Evolutionary conservation across 306 rosid genomes (phyloP), one percentile per base, ranked within the genome.

Genomic region (Dalbergia oliveri): DNA sequence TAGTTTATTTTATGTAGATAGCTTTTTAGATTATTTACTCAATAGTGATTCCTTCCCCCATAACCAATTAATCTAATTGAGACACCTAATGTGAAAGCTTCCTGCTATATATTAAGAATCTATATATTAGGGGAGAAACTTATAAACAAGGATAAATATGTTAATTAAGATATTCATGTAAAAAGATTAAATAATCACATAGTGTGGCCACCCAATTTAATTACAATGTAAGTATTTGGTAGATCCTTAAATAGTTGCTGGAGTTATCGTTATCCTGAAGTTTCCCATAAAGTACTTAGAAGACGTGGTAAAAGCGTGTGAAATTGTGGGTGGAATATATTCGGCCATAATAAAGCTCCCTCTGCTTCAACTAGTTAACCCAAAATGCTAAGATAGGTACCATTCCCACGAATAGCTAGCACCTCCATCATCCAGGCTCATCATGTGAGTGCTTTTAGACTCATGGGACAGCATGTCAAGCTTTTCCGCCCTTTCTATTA

Each of bases 241-340:
- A 66, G 74, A 65, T 39, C 58, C 31, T 57, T n/a, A 45, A 69
- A 31, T 31, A 58, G 59, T 43, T 1, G 45, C 26, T 57, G 4
- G 35, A 15, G 49, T 57, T 15, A 56, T 57, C 41, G 39, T 58
- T 16, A 61, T 49, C 72, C 54, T 23, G 23, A 47, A 79, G 61
- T 61, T 49, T 67, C 10, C 4, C 43, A 23, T 51, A 70, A 76
- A 83, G 56, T 39, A 53, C 14, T 8, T 43, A n/a, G 16, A 44
- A 57, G 35, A 49, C 72, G 77, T 60, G 65, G 79, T 19, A 49
- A 79, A 39, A 59, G 74, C 81, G 79, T 59, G 83, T 72, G 61
- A 14, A 62, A 23, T n/a, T 41, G 66, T 60, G 67, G 64, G 65
- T 65, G 59, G 89, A 83, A 83, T 66, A 83, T 59, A 72, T 83